Percentiles rank a stretch among this genome's conserved stretches.
phyloP scores from a whole-genome alignment of 1,284 basidiomycete species.

The Boletus smithii region DNA sequence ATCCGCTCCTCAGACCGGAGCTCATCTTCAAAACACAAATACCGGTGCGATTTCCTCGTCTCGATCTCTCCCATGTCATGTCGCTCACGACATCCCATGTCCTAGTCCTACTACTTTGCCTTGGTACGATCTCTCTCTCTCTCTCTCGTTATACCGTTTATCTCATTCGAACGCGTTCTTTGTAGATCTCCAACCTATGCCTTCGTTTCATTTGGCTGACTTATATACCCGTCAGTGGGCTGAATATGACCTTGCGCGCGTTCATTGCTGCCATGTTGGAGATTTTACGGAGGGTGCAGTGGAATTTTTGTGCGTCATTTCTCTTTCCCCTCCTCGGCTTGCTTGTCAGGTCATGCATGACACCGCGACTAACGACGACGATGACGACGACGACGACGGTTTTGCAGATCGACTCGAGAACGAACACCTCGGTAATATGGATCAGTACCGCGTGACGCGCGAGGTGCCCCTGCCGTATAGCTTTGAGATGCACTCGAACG shows the following conservation, averaged over 20 bases:
- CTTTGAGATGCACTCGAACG: slow-evolving; percentile 39
- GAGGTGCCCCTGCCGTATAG: slow-evolving; percentile 77
- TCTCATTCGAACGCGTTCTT: not conserved
- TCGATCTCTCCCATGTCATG: not conserved
- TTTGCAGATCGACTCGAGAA: slow-evolving; percentile 73
- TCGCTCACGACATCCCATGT: not conserved
- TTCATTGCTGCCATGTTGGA: slow-evolving; percentile 77
- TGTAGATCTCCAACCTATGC: slow-evolving; percentile 66
- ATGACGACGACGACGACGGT: too few species aligned
- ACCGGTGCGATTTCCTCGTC: slow-evolving; percentile 43
- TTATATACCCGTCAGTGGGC: slow-evolving; percentile 64
- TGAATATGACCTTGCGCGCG: slow-evolving; percentile 55
- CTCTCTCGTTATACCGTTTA: not conserved
- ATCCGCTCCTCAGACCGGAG: slow-evolving; percentile 70
- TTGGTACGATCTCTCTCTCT: slow-evolving; percentile 44
- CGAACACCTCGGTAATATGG: slow-evolving; percentile 82
- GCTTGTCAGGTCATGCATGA: too few species aligned
- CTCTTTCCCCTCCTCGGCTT: not conserved
- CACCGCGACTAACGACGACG: too few species aligned
- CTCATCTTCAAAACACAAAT: slow-evolving; percentile 65
- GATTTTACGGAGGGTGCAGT: slow-evolving; percentile 81
- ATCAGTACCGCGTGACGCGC: slow-evolving; percentile 79
- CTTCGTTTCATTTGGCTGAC: slow-evolving; percentile 81
- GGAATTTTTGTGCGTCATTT: slow-evolving; percentile 80
- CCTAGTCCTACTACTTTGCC: slow-evolving; percentile 72